phyloP scores from a whole-genome alignment of 2,329 filamentous ascomycete genomes.

The Colletotrichum sidae region DNA sequence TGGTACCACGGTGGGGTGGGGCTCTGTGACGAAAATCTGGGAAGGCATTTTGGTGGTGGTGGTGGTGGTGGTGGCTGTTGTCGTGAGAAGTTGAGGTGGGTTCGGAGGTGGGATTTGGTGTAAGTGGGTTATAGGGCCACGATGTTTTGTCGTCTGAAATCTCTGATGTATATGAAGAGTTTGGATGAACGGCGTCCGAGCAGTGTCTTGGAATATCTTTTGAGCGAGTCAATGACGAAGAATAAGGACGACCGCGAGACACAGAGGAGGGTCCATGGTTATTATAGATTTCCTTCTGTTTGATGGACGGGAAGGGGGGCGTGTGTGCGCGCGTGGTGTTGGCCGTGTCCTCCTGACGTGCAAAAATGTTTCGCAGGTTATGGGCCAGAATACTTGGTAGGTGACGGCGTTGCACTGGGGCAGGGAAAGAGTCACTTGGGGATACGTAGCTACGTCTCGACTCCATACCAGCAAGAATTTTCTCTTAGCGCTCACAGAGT shows the following conservation, averaged over 20 bases:
- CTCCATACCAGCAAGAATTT: background rate
- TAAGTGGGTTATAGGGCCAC: constrained; percentile 24
- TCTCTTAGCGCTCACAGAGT: constrained; percentile 2
- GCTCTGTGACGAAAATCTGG: constrained; percentile 61
- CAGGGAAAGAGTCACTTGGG: constrained; percentile 2
- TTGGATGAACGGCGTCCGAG: constrained; percentile 11
- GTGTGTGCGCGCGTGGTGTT: background rate
- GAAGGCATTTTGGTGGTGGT: constrained; percentile 49
- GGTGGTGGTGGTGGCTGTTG: background rate
- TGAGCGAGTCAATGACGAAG: constrained; percentile 19
- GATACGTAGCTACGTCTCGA: constrained; percentile 29
- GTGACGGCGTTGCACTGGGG: constrained; percentile 35
- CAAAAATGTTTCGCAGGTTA: constrained; percentile 19
- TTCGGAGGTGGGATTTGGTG: constrained; percentile 9
- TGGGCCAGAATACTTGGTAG: background rate
- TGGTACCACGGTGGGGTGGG: constrained; percentile 58
- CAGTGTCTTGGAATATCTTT: constrained; percentile 19
- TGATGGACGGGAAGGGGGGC: constrained; percentile 15
- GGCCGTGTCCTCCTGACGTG: constrained; percentile 34
- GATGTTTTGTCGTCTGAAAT: constrained; percentile 29
- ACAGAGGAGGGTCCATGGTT: constrained; percentile 29
- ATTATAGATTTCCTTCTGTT: constrained; percentile 29
- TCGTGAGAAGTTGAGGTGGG: constrained; percentile 1
- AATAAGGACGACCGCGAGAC: background rate
- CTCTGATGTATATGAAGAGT: constrained; percentile 6